These are phyloP conservation scores for Cyclotella distinguenda DNA, from an alignment of 108 stramenopile genomes.

Conservation along the genomic window DNA sequence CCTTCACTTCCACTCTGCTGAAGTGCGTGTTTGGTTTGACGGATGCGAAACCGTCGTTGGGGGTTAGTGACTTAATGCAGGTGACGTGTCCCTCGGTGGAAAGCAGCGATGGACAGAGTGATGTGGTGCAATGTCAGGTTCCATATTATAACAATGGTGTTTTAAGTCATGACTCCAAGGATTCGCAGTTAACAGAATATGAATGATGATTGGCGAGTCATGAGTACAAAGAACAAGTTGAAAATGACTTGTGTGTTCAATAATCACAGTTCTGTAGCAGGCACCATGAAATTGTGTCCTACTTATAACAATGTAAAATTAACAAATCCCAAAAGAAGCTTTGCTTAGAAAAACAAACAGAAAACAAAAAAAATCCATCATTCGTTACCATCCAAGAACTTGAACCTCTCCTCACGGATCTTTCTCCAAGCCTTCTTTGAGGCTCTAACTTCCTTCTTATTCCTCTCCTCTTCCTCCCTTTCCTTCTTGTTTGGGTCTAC, in stretches of 20 bases:
- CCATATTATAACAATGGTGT: too few species aligned
- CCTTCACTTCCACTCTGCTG: constrained; percentile 41
- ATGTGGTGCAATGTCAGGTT: constrained; percentile 29
- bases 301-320: too few species aligned
- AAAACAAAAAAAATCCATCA: too few species aligned
- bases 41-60: constrained; percentile 43
- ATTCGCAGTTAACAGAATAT: too few species aligned
- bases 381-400: constrained; percentile 79
- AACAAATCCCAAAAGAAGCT: too few species aligned
- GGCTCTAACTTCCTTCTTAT: constrained; percentile 77
- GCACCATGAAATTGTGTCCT: too few species aligned
- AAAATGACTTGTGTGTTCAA: too few species aligned
- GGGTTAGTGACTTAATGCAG: constrained; percentile 39
- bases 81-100: constrained; percentile 37
- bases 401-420: constrained; percentile 84
- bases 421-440: constrained; percentile 78
- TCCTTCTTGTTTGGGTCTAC: constrained; percentile 86
- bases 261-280: too few species aligned
- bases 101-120: constrained; percentile 20
- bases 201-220: too few species aligned
- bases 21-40: constrained; percentile 50
- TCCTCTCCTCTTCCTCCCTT: constrained; percentile 77
- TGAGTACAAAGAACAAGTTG: too few species aligned
- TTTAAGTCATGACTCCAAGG: too few species aligned
- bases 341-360: too few species aligned